Conservation (phyloP, 2,329 filamentous ascomycete genomes). For the Alternaria arbusti region DNA sequence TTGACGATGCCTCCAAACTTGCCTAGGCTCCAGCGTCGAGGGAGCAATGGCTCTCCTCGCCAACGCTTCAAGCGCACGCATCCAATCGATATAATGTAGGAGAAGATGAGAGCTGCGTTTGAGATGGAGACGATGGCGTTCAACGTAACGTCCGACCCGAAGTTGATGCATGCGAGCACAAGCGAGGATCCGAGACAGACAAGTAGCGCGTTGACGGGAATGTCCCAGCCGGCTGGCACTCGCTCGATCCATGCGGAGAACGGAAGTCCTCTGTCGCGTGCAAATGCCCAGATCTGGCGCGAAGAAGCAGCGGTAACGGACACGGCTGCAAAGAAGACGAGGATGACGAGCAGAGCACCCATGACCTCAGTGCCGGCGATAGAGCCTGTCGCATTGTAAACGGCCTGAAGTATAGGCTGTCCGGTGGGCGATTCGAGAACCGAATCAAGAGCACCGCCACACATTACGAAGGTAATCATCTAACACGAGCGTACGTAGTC, state of each 20-base stretch:
- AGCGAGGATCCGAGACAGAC: constrained; percentile 44
- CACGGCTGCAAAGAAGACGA: constrained; percentile 46
- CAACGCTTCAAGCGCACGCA: constrained; percentile 39
- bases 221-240: constrained; percentile 35
- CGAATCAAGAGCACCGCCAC: constrained; percentile 44
- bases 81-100: constrained; percentile 41
- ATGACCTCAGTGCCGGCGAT: constrained; percentile 27
- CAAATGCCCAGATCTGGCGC: constrained; percentile 34
- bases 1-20: constrained; percentile 48
- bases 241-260: constrained; percentile 33
- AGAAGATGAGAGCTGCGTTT: constrained; percentile 37
- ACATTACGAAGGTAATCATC: constrained; percentile 34
- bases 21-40: constrained; percentile 48
- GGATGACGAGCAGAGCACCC: constrained; percentile 31
- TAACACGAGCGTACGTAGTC: background rate
- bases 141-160: constrained; percentile 50
- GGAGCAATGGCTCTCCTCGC: constrained; percentile 26
- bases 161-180: constrained; percentile 51
- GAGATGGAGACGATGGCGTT: constrained; percentile 49
- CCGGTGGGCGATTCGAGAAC: constrained; percentile 22
- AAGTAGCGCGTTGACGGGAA: constrained; percentile 36
- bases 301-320: constrained; percentile 34
- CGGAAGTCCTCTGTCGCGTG: constrained; percentile 26
- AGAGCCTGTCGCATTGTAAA: constrained; percentile 35
- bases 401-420: constrained; percentile 30